These are phyloP conservation scores for Lophiostoma macrostomum DNA, from an alignment of 495 filamentous ascomycete species.

Conservation along the genomic window DNA sequence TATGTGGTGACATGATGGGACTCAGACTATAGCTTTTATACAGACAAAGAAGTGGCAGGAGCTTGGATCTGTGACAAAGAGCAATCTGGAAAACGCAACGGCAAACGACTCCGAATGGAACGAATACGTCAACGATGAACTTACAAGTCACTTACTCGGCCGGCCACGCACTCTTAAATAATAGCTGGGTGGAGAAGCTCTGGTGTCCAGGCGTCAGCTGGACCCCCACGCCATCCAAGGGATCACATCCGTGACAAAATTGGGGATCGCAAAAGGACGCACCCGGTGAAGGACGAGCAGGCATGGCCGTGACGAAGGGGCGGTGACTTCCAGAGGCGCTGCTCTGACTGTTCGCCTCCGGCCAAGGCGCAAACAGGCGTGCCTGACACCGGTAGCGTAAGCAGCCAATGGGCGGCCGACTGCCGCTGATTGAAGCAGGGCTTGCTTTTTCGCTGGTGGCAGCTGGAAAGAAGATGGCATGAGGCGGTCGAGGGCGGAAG, in stretches of 20 bases:
- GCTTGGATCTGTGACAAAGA: slow-evolving; percentile 19
- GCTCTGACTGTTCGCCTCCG: slow-evolving; percentile 28
- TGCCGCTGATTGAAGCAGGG: slow-evolving; percentile 14
- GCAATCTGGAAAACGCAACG: slow-evolving; percentile 2
- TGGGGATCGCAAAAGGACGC: slow-evolving; percentile 16
- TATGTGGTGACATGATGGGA: slow-evolving; percentile 31
- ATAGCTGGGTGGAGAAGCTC: slow-evolving; percentile 24
- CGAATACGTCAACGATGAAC: slow-evolving; percentile 29
- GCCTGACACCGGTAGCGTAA: slow-evolving; percentile 2
- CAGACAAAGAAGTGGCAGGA: slow-evolving; percentile 4
- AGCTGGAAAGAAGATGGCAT: slow-evolving; percentile 17
- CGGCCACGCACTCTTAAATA: slow-evolving; percentile 31
- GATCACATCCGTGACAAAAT: too few species aligned
- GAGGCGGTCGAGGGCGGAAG: slow-evolving; percentile 22
- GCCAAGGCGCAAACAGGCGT: too few species aligned
- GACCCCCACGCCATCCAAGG: too few species aligned
- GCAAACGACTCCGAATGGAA: slow-evolving; percentile 10
- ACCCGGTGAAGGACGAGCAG: slow-evolving; percentile 27
- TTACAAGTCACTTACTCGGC: slow-evolving; percentile 10
- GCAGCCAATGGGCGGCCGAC: slow-evolving; percentile 4
- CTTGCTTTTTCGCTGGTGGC: slow-evolving; percentile 27
- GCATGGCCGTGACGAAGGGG: slow-evolving; percentile 30
- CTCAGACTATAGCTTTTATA: slow-evolving; percentile 4
- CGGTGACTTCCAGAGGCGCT: slow-evolving; percentile 34
- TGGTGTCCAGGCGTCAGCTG: too few species aligned